Base-by-base conservation (phyloP, 2,329 filamentous ascomycete genomes). In the Drechslera avenae region DNA sequence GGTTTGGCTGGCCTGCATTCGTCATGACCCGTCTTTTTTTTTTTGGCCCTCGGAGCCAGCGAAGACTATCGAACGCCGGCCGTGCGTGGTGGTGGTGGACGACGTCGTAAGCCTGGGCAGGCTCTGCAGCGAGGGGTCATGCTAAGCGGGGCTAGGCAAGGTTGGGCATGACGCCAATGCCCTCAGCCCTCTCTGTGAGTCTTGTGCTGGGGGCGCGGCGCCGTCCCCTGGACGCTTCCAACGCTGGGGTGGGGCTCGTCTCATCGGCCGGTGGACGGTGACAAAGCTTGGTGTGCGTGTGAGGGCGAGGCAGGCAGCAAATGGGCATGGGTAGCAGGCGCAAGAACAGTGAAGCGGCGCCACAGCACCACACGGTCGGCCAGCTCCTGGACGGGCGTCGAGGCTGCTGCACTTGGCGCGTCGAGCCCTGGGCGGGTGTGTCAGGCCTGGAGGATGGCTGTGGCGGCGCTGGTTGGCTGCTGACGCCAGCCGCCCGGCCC, bases 11-110 rank as follows among this genome's bases (percentile, higher is more conserved):
- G 59, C 52, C 66, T 60, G 62, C 56, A 66, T 67, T 66, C 67
- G 67, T 72, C 68, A 71, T 69, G 57, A 60, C 2, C 26, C 26
- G 26, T 13, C 26, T 28, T 4, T 23, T n/a, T n/a, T n/a, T n/a
- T n/a, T n/a, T n/a, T n/a, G n/a, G 47, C 14, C 52, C 44, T 55
- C 62, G 63, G 52, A 54, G 56, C 63, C 59, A 64, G 62, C 64
- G 60, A 66, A 62, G 57, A 61, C 66, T 64, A 69, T 70, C 66
- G 67, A 71, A 69, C 67, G 60, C 64, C 63, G 64, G 42, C 67
- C 67, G 67, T 67, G 66, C 67, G 47, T 59, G 62, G 59, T 58
- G n/a, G n/a, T n/a, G n/a, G n/a, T n/a, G n/a, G n/a, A n/a, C 65
- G 64, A 64, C 60, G 67, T 69, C 65, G 68, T 70, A 61, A 71